A percentile compares a stretch with the other conserved stretches of the same genome.
Conservation (phyloP, 345 rosid genomes). For the Isatis tinctoria region DNA sequence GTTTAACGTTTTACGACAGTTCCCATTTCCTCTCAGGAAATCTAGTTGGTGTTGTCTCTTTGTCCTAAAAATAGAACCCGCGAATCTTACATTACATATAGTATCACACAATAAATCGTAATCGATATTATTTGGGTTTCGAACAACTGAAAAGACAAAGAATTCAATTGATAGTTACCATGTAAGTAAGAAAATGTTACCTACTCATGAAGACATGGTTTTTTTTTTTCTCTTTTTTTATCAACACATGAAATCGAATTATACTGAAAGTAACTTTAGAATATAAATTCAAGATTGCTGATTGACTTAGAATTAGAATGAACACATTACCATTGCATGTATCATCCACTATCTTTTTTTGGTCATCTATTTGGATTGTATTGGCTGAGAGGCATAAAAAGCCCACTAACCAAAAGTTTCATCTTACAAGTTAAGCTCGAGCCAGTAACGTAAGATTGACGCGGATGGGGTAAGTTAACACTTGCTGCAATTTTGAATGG, state of each 20-base stretch:
- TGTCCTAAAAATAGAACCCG: neutral
- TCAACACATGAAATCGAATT: neutral
- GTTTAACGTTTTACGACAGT: constrained; percentile 5
- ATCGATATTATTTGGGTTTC: neutral
- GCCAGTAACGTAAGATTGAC: too few relatives aligned
- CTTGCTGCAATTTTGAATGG: too few relatives aligned
- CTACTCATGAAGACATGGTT: neutral
- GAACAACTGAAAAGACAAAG: neutral
- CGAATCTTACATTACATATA: neutral
- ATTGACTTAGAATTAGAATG: neutral
- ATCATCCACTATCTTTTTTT: too few relatives aligned
- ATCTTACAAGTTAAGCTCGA: too few relatives aligned
- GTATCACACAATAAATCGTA: neutral
- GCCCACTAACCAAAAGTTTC: too few relatives aligned
- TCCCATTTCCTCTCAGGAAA: neutral
- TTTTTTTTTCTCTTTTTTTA: neutral
- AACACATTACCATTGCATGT: neutral
- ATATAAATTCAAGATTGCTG: neutral
- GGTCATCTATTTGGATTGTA: too few relatives aligned
- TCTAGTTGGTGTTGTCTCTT: neutral
- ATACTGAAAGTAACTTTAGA: neutral
- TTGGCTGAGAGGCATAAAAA: too few relatives aligned
- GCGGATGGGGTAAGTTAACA: too few relatives aligned
- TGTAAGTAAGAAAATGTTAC: neutral
- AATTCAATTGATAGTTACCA: neutral